phyloP scores from a whole-genome alignment of 1,284 basidiomycete genomes.

The Naganishia sp. region DNA sequence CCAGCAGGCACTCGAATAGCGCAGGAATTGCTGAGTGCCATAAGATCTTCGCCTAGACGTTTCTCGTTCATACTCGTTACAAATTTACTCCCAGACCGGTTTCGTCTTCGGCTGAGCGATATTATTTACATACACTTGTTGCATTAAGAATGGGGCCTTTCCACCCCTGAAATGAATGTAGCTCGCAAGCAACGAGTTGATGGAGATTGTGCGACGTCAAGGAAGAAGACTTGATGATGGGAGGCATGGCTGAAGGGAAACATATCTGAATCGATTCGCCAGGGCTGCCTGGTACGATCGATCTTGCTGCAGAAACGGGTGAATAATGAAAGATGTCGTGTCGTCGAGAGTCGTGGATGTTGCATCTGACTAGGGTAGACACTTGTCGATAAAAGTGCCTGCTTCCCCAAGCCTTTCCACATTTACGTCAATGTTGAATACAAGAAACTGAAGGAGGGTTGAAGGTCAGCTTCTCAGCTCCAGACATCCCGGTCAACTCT shows the following conservation, averaged over 20 bases:
- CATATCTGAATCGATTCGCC: constrained; percentile 26
- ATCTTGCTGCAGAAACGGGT: constrained; percentile 25
- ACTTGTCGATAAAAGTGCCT: constrained; percentile 1
- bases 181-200: neutral
- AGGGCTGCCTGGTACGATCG: constrained; percentile 31
- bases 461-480: neutral
- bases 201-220: neutral
- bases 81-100: neutral
- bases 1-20: too few species aligned
- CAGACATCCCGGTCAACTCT: neutral
- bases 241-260: neutral
- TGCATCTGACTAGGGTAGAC: constrained; percentile 3
- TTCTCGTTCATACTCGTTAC: too few species aligned
- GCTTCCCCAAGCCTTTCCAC: neutral
- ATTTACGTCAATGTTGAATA: constrained; percentile 31
- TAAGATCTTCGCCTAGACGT: too few species aligned
- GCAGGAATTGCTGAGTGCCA: too few species aligned
- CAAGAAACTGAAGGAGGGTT: constrained; percentile 28
- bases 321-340: constrained; percentile 26
- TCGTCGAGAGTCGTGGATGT: constrained; percentile 22
- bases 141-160: constrained; percentile 2
- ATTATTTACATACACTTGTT: constrained; percentile 20
- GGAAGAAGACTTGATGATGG: neutral
- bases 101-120: constrained; percentile 3
- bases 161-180: neutral